These are phyloP conservation scores for Blastosporella zonata DNA, from an alignment of 1,284 basidiomycete genomes.

Conservation along the genomic window DNA sequence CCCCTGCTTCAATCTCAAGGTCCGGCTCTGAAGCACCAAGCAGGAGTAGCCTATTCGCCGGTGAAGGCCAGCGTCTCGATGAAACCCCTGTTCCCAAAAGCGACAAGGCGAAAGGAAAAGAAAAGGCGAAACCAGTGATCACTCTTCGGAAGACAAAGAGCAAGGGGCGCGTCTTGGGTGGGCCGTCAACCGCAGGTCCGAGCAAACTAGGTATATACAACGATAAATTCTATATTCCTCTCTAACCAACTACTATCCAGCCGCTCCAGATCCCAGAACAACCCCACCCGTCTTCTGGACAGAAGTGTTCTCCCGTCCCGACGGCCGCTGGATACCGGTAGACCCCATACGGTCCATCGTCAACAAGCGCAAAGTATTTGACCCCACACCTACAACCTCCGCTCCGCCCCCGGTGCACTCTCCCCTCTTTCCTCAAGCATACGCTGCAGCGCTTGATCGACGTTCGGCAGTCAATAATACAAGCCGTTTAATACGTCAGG, in stretches of 20 bases:
- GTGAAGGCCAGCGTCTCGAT: slow-evolving; percentile 39
- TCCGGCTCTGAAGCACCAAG: slow-evolving; percentile 17
- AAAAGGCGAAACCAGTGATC: slow-evolving; percentile 49
- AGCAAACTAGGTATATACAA: slow-evolving; percentile 23
- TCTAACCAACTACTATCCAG: slow-evolving; percentile 21
- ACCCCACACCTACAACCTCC: slow-evolving; percentile 52
- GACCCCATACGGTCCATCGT: slow-evolving; percentile 84
- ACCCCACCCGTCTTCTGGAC: slow-evolving; percentile 96
- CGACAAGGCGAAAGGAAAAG: slow-evolving; percentile 51
- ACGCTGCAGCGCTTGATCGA: slow-evolving; percentile 27
- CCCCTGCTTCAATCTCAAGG: slow-evolving; percentile 23
- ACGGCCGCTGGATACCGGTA: slow-evolving; percentile 90
- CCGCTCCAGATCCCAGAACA: slow-evolving; percentile 46
- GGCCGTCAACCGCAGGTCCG: slow-evolving; percentile 19
- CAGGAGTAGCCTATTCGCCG: slow-evolving; percentile 30
- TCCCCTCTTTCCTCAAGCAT: slow-evolving; percentile 26
- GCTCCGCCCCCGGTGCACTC: slow-evolving; percentile 16
- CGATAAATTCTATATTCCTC: slow-evolving; percentile 8
- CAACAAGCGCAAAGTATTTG: slow-evolving; percentile 81
- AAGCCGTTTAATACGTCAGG: slow-evolving; percentile 35
- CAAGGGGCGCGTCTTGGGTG: slow-evolving; percentile 42
- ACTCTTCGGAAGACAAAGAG: slow-evolving; percentile 53
- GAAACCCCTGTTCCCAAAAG: slow-evolving; percentile 34
- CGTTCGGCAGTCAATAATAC: slow-evolving; percentile 22
- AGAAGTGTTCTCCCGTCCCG: slow-evolving; percentile 92